Evolutionary conservation across 2,329 filamentous ascomycete species (phyloP), one percentile per base, ranked within the genome.

Genomic region (Fusarium aywerte): DNA sequence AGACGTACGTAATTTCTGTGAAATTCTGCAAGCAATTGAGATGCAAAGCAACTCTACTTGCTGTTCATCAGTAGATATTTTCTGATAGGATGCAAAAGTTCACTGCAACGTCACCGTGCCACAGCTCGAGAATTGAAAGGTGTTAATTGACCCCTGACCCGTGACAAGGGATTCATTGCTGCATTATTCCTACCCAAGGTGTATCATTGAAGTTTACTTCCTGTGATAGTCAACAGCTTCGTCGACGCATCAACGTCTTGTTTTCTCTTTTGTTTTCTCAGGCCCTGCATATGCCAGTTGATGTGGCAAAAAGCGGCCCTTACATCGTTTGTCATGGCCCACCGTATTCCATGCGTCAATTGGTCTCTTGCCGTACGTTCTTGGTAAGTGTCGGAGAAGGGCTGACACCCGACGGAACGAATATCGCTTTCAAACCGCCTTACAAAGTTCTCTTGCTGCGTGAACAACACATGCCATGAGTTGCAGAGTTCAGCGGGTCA

Each of bases 281-380:
- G 48, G 47, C 48, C 70, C 68, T 71, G 70, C 70, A 69, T 70
- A 58, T 71, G 68, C 66, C 66, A 61, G 64, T 60, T 68, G 70
- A 73, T 66, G 70, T 73, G 70, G 70, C 70, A 64, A 58, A 57
- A 69, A 66, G 65, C 68, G 69, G 69, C 70, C 72, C 62, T 72
- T 56, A 40, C 16, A 40, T 49, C 15, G 38, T 45, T 32, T 64
- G 44, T 48, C 44, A 43, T 42, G 49, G 54, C 32, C 69, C 69
- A 73, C 65, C 48, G 36, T 29, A 44, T 52, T 51, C 59, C 70
- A 71, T 68, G 65, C 65, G 62, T 53, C 47, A 23, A 51, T 25
- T 36, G 20, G 38, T 54, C 47, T 49, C 35, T 38, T 60, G 38
- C 32, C 27, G 27, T 33, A 36, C 18, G 35, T 42, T 39, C 49